These are phyloP conservation scores for Trichoderma endophyticum DNA, from an alignment of 2,329 filamentous ascomycete genomes.

Conservation along the genomic window DNA sequence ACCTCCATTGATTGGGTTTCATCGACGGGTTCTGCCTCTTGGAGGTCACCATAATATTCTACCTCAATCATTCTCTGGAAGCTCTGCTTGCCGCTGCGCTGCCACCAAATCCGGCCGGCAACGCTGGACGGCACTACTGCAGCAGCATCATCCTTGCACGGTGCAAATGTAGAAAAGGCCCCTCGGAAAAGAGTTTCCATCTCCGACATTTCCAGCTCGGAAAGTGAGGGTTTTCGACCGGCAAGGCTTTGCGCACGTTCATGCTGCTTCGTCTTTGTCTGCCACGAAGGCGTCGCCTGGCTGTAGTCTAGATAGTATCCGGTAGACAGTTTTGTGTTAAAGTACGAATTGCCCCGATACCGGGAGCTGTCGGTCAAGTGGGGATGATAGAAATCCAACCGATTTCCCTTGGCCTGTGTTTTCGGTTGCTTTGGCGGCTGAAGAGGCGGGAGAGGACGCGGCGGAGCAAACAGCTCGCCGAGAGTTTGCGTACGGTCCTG, in stretches of 20 bases:
- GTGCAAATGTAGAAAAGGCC: constrained; percentile 78
- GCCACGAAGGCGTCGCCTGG: constrained; percentile 56
- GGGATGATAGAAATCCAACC: constrained; percentile 52
- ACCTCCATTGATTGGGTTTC: constrained; percentile 38
- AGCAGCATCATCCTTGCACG: constrained; percentile 68
- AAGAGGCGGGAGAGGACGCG: constrained; percentile 60
- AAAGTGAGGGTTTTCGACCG: constrained; percentile 54
- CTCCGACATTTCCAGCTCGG: constrained; percentile 59
- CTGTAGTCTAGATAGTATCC: constrained; percentile 70
- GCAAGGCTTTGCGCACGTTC: constrained; percentile 68
- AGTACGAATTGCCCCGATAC: constrained; percentile 59
- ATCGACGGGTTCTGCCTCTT: constrained; percentile 37
- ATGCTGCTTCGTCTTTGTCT: constrained; percentile 61
- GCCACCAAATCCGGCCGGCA: constrained; percentile 73
- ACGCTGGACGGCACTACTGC: constrained; percentile 66
- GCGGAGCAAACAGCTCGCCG: constrained; percentile 70
- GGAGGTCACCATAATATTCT: constrained; percentile 42
- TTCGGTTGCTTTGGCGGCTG: constrained; percentile 71
- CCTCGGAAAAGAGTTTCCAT: constrained; percentile 73
- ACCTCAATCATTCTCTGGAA: constrained; percentile 63
- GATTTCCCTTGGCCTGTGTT: constrained; percentile 61
- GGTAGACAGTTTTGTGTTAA: constrained; percentile 60
- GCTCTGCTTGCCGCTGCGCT: constrained; percentile 62
- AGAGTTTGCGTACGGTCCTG: constrained; percentile 59
- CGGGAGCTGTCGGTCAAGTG: constrained; percentile 54